Percentiles rank a stretch among this genome's conserved stretches.
phyloP scores from a whole-genome alignment of 2,329 filamentous ascomycete genomes.

The Nemania diffusa region DNA sequence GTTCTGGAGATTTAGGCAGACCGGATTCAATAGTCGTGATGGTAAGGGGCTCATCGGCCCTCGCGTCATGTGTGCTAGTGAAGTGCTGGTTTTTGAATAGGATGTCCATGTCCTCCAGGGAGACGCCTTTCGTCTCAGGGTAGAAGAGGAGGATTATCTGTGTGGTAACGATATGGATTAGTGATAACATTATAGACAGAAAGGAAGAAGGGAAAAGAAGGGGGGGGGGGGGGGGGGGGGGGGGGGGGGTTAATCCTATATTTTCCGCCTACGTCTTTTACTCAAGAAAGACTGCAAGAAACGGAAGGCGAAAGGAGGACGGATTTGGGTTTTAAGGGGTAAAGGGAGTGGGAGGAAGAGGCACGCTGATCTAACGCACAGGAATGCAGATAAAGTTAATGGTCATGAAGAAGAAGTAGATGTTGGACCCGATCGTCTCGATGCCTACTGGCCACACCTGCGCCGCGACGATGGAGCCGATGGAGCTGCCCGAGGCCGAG shows the following conservation, averaged over 20 bases:
- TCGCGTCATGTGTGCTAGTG: neutral
- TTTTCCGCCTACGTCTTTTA: too few species aligned
- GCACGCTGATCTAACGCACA: conserved; percentile 42
- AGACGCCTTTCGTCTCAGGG: conserved; percentile 45
- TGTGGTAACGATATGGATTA: neutral
- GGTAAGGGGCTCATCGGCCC: neutral
- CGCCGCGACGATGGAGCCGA: conserved; percentile 64
- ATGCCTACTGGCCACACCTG: conserved; percentile 67
- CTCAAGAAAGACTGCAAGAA: too few species aligned
- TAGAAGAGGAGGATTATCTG: conserved; percentile 47
- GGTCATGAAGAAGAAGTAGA: conserved; percentile 68
- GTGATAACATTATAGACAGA: neutral
- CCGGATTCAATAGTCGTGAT: neutral
- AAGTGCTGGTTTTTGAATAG: conserved; percentile 36
- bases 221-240: neutral
- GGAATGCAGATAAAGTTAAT: conserved; percentile 61
- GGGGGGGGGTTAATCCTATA: too few species aligned
- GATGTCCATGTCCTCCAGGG: conserved; percentile 46
- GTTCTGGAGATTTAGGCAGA: neutral
- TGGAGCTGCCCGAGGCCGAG: conserved; percentile 63
- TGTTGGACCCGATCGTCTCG: conserved; percentile 59
- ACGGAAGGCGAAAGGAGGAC: neutral
- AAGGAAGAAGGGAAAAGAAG: neutral
- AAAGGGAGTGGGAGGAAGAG: neutral
- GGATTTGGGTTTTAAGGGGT: too few species aligned